Evolutionary conservation across 176 grass and related monocot genomes (phyloP).

Genomic region (Melocanna baccifera): DNA sequence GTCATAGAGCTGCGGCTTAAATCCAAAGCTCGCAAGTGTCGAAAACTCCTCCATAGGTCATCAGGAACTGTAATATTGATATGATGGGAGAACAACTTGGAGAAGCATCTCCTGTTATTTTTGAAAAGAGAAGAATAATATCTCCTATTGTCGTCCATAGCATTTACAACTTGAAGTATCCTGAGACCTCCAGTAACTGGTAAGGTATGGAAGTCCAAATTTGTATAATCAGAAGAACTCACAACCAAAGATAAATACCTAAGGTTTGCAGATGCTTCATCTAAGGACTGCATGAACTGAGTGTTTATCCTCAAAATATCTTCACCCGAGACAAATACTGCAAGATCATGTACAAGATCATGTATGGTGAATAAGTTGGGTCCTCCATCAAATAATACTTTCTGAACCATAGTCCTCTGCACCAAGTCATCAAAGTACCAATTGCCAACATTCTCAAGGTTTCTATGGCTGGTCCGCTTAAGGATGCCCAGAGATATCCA

Average conservation of each 20-base stretch:
- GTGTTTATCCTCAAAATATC: slow-evolving; percentile 21
- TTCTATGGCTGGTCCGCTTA: not conserved
- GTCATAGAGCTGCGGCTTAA: slow-evolving; percentile 28
- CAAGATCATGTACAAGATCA: slow-evolving; percentile 47
- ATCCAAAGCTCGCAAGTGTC: slow-evolving; percentile 41
- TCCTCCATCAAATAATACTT: not conserved
- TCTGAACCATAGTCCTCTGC: slow-evolving; percentile 29
- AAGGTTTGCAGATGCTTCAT: not conserved
- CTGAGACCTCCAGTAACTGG: not conserved
- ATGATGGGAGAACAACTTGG: not conserved
- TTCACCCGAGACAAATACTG: slow-evolving; percentile 32
- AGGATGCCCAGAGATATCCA: slow-evolving; percentile 45
- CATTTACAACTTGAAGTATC: slow-evolving; percentile 26
- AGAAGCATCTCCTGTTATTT: slow-evolving; percentile 17
- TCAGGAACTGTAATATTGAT: slow-evolving; percentile 4
- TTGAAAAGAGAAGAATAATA: slow-evolving; percentile 18
- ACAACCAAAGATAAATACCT: slow-evolving; percentile 38
- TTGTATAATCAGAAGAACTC: slow-evolving; percentile 17
- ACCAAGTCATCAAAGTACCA: slow-evolving; percentile 25
- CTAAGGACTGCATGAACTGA: not conserved
- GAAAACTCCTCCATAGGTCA: slow-evolving; percentile 3
- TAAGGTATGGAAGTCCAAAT: not conserved
- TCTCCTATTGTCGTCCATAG: slow-evolving; percentile 20
- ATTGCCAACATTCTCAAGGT: slow-evolving; percentile 3
- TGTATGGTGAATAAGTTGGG: slow-evolving; percentile 26